Conservation (phyloP, 495 filamentous ascomycete species). For the Podospora pseudoanserina region DNA sequence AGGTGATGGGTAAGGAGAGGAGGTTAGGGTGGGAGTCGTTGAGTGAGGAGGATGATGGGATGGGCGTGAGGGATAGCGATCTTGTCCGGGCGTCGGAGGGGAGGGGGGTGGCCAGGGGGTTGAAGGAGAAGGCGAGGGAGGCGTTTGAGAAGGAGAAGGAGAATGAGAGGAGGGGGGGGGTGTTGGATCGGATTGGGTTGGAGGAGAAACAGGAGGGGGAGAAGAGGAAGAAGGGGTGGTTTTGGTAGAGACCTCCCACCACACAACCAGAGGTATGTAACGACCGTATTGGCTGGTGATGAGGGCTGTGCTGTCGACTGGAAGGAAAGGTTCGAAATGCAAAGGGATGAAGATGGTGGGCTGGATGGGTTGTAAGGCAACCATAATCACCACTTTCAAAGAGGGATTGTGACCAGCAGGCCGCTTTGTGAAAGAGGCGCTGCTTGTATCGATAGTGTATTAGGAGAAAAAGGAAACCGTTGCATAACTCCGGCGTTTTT, state of each 20-base stretch:
- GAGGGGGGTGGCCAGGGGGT: constrained; percentile 19
- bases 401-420: background rate
- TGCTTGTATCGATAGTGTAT: background rate
- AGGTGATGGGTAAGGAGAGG: constrained; percentile 11
- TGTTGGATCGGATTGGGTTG: constrained; percentile 45
- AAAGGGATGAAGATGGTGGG: background rate
- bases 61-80: constrained; percentile 38
- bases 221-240: constrained; percentile 15
- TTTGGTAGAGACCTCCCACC: background rate
- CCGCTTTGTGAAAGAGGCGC: background rate
- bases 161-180: constrained; percentile 47
- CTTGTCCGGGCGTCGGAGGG: constrained; percentile 37
- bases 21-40: constrained; percentile 36
- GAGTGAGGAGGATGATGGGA: constrained; percentile 36
- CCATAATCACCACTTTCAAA: background rate
- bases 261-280: background rate
- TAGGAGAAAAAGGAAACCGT: background rate
- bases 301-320: background rate
- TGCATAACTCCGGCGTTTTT: background rate
- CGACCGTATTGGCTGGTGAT: background rate
- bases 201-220: constrained; percentile 5
- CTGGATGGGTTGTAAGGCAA: background rate
- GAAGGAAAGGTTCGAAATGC: background rate
- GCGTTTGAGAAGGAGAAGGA: constrained; percentile 51
- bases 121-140: constrained; percentile 37